Evolutionary conservation across 176 grass and related monocot genomes (phyloP), one percentile per base, ranked within the genome.

Genomic region (bread wheat (Triticum aestivum)): DNA sequence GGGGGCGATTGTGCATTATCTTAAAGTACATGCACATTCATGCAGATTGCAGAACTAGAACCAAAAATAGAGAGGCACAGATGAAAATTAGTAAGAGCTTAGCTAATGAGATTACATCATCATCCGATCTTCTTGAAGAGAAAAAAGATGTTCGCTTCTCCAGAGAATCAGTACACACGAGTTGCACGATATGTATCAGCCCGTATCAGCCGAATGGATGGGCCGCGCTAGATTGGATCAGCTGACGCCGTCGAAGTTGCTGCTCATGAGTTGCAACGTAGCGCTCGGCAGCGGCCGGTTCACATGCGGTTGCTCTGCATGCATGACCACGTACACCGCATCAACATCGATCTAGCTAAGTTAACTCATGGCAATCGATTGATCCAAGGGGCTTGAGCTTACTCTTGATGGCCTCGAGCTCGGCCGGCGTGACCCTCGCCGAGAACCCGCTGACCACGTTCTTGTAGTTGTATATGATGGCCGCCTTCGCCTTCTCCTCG

Each of bases 371-470:
- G 5, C 54, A 59, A 59, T 59, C 54, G 21, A 59, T 59, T 8
- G 18, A 21, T 59, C 54, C 0, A 59, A 7, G 12, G 51, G 18
- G 54, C 54, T 20, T 32, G 12, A 30, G 26, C 89, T 88, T 85
- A 97, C 95, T 93, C 70, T 87, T 83, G 67, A 98, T 59, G 11
- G 82, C 78, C 17, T 98, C 89, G 6, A 94, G 83, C 87, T 98
- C 85, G 27, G 87, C 30, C 11, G 89, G 90, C 74, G 95, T 98
- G 20, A 98, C 76, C 71, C 88, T 95, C 45, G 95, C 95, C 20
- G 95, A 86, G 88, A 98, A 98, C 11, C 95, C 95, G 52, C 93
- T 91, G 23, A 92, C 18, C 6, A 92, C 92, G 29, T 94, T 86
- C 80, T 17, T 90, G 88, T 95, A 98, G 83, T 95, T 89, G 82